phyloP scores from a whole-genome alignment of 208 protist genomes.

The Wallacemonas sp. region DNA sequence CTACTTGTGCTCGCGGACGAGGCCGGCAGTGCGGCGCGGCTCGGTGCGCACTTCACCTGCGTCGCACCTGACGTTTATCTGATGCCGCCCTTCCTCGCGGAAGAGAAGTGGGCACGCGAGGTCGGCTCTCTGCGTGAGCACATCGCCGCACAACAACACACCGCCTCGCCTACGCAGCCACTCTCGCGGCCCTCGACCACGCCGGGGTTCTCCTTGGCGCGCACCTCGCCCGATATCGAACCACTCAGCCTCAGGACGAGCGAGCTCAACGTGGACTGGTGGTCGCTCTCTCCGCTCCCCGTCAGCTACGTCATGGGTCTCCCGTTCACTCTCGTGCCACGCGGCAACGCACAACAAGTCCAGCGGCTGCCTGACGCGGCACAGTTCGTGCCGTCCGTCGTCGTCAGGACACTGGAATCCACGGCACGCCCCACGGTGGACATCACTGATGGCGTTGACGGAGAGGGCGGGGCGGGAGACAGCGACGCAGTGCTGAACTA shows the following conservation, averaged over 20 bases:
- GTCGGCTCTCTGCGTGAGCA: constrained; percentile 5
- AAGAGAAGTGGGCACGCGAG: constrained; percentile 16
- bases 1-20: constrained; percentile 3
- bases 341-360: constrained; percentile 32
- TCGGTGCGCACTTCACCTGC: constrained; percentile 5
- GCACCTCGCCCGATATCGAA: neutral
- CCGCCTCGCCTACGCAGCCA: constrained; percentile 1
- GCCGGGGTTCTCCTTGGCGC: too few relatives aligned
- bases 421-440: neutral
- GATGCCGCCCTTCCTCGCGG: constrained; percentile 22
- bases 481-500: neutral
- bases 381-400: constrained; percentile 30
- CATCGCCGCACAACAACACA: neutral
- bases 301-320: constrained; percentile 31
- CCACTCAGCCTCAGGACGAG: neutral
- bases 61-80: constrained; percentile 22
- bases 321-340: constrained; percentile 30
- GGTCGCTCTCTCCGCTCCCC: constrained; percentile 40
- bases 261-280: constrained; percentile 40
- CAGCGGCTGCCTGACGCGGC: constrained; percentile 30
- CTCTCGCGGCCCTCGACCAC: neutral
- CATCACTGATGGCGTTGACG: too few relatives aligned
- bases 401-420: neutral
- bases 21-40: neutral
- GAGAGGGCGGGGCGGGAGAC: neutral